A percentile compares a stretch with the other conserved stretches of the same genome.
These are phyloP conservation scores for Neurospora sp. DNA, from an alignment of 495 filamentous ascomycete species.

Conservation along the genomic window DNA sequence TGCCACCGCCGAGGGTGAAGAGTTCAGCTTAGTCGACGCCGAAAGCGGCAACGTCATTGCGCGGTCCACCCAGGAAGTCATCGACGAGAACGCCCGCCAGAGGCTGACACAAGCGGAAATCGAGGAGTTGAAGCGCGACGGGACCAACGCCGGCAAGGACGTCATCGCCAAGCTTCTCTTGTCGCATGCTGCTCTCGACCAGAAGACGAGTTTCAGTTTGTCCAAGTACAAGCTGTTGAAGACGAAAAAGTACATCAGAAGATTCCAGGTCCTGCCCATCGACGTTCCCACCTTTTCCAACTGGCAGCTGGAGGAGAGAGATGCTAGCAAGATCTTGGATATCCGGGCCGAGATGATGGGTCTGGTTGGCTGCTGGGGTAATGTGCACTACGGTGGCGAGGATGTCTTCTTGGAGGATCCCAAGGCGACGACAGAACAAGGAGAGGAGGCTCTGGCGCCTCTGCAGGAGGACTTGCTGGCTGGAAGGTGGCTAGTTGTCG, in stretches of 20 bases:
- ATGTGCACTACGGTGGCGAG: slow-evolving; percentile 39
- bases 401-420: slow-evolving; percentile 22
- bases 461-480: slow-evolving; percentile 14
- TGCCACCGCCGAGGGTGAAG: slow-evolving; percentile 18
- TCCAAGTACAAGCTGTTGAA: slow-evolving; percentile 94
- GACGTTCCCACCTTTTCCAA: slow-evolving; percentile 64
- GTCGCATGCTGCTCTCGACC: slow-evolving; percentile 74
- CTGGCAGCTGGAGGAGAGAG: slow-evolving; percentile 66
- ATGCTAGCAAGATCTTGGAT: slow-evolving; percentile 73
- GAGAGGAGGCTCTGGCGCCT: slow-evolving; percentile 13
- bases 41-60: slow-evolving; percentile 48
- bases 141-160: slow-evolving; percentile 69
- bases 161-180: slow-evolving; percentile 78
- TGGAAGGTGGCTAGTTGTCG: slow-evolving; percentile 79
- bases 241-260: slow-evolving; percentile 79
- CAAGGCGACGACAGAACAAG: slow-evolving; percentile 12
- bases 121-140: slow-evolving; percentile 76
- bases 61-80: slow-evolving; percentile 66
- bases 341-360: slow-evolving; percentile 78
- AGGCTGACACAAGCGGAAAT: slow-evolving; percentile 78
- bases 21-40: slow-evolving; percentile 35
- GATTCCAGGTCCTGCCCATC: slow-evolving; percentile 75
- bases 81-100: slow-evolving; percentile 75
- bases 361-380: slow-evolving; percentile 45
- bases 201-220: slow-evolving; percentile 88